Conservation (phyloP, 129 eudicot genomes). For the Tagetes patula region DNA sequence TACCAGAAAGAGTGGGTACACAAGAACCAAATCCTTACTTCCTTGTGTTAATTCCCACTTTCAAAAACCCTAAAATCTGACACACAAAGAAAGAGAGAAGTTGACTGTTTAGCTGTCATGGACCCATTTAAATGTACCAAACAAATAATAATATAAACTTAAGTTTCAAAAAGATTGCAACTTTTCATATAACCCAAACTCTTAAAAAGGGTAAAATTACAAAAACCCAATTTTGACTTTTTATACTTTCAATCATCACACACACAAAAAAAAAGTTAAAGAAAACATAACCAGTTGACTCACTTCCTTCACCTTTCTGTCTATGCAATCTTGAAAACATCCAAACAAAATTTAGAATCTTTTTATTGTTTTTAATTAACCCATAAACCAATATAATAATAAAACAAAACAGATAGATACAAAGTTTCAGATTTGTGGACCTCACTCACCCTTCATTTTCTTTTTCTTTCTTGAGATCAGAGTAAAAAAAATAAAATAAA, state of each 20-base stretch:
- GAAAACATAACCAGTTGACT: constrained; percentile 25
- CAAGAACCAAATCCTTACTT: constrained; percentile 53
- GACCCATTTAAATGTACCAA: constrained; percentile 36
- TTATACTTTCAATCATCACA: constrained; percentile 18
- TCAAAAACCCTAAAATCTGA: constrained; percentile 38
- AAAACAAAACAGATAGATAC: constrained; percentile 43
- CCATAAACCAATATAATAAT: constrained; percentile 16
- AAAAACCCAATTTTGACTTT: constrained; percentile 41
- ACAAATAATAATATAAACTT: not conserved
- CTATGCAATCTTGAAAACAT: constrained; percentile 18
- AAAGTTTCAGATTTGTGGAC: constrained; percentile 52
- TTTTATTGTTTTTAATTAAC: constrained; percentile 31
- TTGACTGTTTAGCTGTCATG: constrained; percentile 55
- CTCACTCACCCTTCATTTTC: constrained; percentile 23
- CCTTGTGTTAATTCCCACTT: constrained; percentile 30
- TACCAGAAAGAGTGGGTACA: constrained; percentile 57
- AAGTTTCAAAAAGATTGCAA: constrained; percentile 17
- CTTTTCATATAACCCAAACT: not conserved
- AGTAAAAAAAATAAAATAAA: not conserved
- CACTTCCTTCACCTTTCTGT: constrained; percentile 34
- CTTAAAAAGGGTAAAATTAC: constrained; percentile 26
- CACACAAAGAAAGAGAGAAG: constrained; percentile 7
- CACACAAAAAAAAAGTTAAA: constrained; percentile 8
- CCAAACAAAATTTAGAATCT: constrained; percentile 28
- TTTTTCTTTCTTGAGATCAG: constrained; percentile 26